Percentiles rank a stretch among this genome's conserved stretches.
These are phyloP conservation scores for Hyaloscypha variabilis DNA, from an alignment of 495 filamentous ascomycete species.

Conservation along the genomic window DNA sequence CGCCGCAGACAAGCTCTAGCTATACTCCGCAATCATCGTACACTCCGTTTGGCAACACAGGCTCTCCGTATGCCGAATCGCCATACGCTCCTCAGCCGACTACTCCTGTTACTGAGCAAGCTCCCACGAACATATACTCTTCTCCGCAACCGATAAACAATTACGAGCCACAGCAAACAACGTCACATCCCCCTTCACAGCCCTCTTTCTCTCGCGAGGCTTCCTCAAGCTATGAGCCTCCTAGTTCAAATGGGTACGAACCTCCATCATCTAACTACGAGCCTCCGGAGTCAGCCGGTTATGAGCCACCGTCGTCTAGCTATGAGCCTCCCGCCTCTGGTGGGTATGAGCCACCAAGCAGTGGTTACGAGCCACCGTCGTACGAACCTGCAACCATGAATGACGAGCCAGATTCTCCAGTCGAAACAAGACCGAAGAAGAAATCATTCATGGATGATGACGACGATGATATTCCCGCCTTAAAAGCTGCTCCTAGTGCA, in stretches of 20 bases:
- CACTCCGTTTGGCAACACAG: constrained; percentile 16
- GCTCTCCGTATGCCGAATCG: constrained; percentile 16
- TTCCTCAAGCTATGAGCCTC: constrained; percentile 20
- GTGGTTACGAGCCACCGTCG: constrained; percentile 53
- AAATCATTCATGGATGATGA: constrained; percentile 82
- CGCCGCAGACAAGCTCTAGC: constrained; percentile 20
- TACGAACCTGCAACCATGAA: constrained; percentile 52
- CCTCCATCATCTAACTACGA: constrained; percentile 20
- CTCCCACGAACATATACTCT: constrained; percentile 19
- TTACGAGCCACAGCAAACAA: constrained; percentile 16
- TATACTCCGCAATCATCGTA: constrained; percentile 25
- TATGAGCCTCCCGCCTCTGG: constrained; percentile 26
- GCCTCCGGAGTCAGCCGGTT: constrained; percentile 14
- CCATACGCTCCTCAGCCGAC: constrained; percentile 18
- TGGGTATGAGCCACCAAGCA: constrained; percentile 26
- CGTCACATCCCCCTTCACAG: constrained; percentile 11
- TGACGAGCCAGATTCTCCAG: constrained; percentile 53
- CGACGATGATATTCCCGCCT: constrained; percentile 55
- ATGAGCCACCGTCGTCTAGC: constrained; percentile 27
- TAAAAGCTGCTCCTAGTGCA: constrained; percentile 24
- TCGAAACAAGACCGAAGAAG: constrained; percentile 60
- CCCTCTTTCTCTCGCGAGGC: constrained; percentile 14
- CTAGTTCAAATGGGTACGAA: constrained; percentile 24
- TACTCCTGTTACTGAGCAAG: constrained; percentile 22
- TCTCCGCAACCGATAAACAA: constrained; percentile 20